phyloP scores from a whole-genome alignment of 805 yeast genomes.

The Saturnispora bothae region DNA sequence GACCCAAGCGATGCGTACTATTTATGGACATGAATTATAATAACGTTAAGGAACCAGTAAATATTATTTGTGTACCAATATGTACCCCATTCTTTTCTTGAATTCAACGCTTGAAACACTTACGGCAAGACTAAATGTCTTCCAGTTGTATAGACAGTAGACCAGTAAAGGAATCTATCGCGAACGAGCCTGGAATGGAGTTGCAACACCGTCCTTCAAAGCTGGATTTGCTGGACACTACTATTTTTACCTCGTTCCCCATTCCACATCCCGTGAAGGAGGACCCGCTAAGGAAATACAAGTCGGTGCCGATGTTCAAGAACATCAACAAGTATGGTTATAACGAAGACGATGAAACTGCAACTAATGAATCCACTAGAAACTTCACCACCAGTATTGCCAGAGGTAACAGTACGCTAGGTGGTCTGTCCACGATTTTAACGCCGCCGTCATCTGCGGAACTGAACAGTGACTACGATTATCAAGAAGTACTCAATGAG shows the following conservation, averaged over 20 bases:
- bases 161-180: no score
- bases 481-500: constrained; percentile 11
- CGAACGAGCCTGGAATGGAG: no score
- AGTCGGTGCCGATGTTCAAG: neutral
- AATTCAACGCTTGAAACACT: no score
- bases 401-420: no score
- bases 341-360: neutral
- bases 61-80: no score
- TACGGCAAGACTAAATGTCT: no score
- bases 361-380: neutral
- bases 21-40: no score
- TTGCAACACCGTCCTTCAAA: constrained; percentile 24
- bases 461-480: constrained; percentile 7
- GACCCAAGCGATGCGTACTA: no score
- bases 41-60: no score
- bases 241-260: constrained; percentile 40
- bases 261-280: constrained; percentile 35
- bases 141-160: no score
- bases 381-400: neutral
- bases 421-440: constrained; percentile 2
- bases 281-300: neutral
- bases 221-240: constrained; percentile 38
- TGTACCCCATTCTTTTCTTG: no score
- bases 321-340: neutral
- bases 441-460: constrained; percentile 15